Evolutionary conservation across 177 flowering plant species (phyloP).

Genomic region (Telopea speciosissima): DNA sequence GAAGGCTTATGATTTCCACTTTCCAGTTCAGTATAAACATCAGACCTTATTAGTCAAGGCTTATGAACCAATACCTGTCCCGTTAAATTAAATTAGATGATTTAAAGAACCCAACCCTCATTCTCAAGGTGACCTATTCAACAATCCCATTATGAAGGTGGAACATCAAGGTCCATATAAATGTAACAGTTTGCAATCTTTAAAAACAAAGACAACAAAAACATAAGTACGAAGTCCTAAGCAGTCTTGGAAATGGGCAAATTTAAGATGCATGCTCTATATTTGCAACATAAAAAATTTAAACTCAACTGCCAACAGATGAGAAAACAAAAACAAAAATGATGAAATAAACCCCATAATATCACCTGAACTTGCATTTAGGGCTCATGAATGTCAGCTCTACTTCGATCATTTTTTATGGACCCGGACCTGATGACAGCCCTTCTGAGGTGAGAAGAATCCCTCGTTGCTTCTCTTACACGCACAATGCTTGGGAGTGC

Average conservation of each 20-base stretch:
- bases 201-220: neutral
- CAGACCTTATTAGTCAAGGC: slow-evolving; percentile 34
- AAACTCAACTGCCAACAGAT: neutral
- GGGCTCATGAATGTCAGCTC: too few relatives aligned
- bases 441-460: too few relatives aligned
- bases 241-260: neutral
- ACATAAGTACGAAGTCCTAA: neutral
- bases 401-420: too few relatives aligned
- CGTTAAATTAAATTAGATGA: neutral
- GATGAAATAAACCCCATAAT: too few relatives aligned
- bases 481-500: slow-evolving; percentile 81
- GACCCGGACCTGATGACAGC: too few relatives aligned
- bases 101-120: too few relatives aligned
- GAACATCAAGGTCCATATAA: neutral
- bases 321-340: neutral
- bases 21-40: slow-evolving; percentile 84
- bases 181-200: too few relatives aligned
- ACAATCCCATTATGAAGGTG: neutral
- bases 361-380: too few relatives aligned
- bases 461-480: too few relatives aligned
- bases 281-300: neutral
- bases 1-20: slow-evolving; percentile 31
- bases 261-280: neutral
- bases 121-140: neutral
- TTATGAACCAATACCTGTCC: neutral